Evolutionary conservation across 2,329 filamentous ascomycete genomes (phyloP).

Genomic region (Monosporascus sp.): DNA sequence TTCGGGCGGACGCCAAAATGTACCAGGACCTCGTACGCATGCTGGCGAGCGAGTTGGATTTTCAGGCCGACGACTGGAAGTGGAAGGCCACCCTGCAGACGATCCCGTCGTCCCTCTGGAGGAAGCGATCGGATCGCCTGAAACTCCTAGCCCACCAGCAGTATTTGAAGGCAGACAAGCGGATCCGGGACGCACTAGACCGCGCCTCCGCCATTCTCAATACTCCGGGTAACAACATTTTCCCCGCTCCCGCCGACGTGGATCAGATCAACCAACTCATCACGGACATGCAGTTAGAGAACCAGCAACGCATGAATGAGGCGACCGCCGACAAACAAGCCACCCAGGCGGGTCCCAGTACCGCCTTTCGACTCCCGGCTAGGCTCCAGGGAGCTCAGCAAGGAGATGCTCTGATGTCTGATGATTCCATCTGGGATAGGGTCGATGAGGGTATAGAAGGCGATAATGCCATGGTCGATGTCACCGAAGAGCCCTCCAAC

Average conservation of each 20-base stretch:
- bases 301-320: neutral
- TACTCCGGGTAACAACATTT: neutral
- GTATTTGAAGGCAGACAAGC: conserved; percentile 12
- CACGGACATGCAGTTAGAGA: neutral
- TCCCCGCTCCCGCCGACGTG: neutral
- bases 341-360: neutral
- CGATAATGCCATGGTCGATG: neutral
- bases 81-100: conserved; percentile 11
- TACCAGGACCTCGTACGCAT: conserved; percentile 7
- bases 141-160: conserved; percentile 12
- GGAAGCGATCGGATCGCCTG: conserved; percentile 7
- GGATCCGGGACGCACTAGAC: conserved; percentile 17
- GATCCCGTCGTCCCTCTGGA: conserved; percentile 17
- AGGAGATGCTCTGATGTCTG: too few relatives aligned
- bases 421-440: neutral
- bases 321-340: neutral
- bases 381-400: too few relatives aligned
- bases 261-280: neutral
- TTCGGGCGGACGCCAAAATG: neutral
- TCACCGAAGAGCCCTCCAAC: neutral
- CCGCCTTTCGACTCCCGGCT: too few relatives aligned
- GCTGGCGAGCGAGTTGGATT: neutral
- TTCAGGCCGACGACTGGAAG: conserved; percentile 2
- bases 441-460: neutral
- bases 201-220: conserved; percentile 6